A percentile compares a stretch with the other conserved stretches of the same genome.
phyloP scores from a whole-genome alignment of 345 rosid genomes.

The Rhizophora apiculata region DNA sequence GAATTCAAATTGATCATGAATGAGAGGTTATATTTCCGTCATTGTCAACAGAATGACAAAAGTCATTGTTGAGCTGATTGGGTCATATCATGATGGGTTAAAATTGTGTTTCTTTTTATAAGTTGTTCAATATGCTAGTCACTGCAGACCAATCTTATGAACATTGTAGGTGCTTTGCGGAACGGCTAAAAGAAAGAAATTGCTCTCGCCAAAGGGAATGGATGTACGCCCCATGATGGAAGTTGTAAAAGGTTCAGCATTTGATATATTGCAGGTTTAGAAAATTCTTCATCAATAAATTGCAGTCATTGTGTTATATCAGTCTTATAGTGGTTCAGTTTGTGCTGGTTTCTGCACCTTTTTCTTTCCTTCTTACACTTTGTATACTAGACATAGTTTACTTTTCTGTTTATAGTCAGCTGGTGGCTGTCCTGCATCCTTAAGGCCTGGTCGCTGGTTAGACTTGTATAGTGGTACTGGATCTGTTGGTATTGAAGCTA shows the following conservation, averaged over 20 bases:
- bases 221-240: constrained; percentile 99
- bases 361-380: background rate
- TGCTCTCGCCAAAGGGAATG: constrained; percentile 78
- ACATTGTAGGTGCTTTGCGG: constrained; percentile 79
- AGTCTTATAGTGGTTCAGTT: background rate
- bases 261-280: constrained; percentile 89
- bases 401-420: constrained; percentile 46
- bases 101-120: too few relatives aligned
- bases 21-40: background rate
- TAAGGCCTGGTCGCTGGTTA: constrained; percentile 92
- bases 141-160: constrained; percentile 36
- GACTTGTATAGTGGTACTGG: constrained; percentile 97
- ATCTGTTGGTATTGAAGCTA: constrained; percentile 92
- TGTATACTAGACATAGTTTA: background rate
- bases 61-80: background rate
- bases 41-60: background rate
- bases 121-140: too few relatives aligned
- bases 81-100: too few relatives aligned
- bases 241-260: constrained; percentile 90
- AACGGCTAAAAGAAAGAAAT: constrained; percentile 80
- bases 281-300: background rate
- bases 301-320: too few relatives aligned
- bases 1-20: background rate
- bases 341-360: constrained; percentile 4
- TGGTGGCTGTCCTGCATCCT: constrained; percentile 72